Percentiles rank a stretch among this genome's conserved stretches.
Conservation (phyloP, 2,329 filamentous ascomycete species). For the Trichophyton benhamiae region DNA sequence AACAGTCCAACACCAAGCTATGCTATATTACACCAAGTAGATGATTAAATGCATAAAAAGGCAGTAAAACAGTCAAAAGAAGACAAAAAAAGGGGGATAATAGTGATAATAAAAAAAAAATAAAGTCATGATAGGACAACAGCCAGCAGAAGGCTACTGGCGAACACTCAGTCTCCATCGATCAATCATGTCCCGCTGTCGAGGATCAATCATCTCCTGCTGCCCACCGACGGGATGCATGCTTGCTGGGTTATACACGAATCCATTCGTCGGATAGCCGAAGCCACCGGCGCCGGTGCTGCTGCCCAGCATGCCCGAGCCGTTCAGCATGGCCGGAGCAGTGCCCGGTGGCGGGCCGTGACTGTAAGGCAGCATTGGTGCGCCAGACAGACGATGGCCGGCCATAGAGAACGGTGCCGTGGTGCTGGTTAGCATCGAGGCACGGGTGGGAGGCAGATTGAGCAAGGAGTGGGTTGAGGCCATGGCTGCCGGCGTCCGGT, state of each 20-base stretch:
- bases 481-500: neutral
- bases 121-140: too few species aligned
- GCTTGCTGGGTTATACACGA: neutral
- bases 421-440: neutral
- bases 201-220: conserved; percentile 30
- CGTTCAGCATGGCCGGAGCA: neutral
- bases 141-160: conserved; percentile 1
- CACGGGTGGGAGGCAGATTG: neutral
- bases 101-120: neutral
- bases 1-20: neutral
- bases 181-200: conserved; percentile 46
- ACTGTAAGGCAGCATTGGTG: neutral
- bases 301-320: neutral
- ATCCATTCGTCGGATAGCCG: conserved; percentile 4
- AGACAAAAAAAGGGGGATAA: neutral
- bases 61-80: neutral
- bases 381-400: neutral
- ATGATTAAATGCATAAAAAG: conserved; percentile 1
- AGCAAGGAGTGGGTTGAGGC: conserved; percentile 6
- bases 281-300: neutral
- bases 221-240: neutral
- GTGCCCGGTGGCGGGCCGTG: neutral
- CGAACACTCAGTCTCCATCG: conserved; percentile 42
- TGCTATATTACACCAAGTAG: conserved; percentile 2
- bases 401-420: neutral